These are phyloP conservation scores for Termitomyces sp. DNA, from an alignment of 768 basidiomycete species.

Conservation along the genomic window DNA sequence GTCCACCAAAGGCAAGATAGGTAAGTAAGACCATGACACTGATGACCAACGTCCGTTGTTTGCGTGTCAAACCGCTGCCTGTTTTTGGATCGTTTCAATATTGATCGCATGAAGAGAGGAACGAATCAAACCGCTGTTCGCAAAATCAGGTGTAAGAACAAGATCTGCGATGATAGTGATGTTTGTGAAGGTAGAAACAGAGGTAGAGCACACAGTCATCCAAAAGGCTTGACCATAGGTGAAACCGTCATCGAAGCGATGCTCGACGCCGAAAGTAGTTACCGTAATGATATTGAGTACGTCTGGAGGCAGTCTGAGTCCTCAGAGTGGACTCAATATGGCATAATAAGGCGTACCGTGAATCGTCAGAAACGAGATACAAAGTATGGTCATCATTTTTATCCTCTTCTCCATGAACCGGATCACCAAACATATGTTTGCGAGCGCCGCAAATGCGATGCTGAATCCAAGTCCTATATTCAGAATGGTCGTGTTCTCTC, in stretches of 20 bases:
- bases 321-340: slow-evolving; percentile 1
- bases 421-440: slow-evolving; percentile 62
- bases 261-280: slow-evolving; percentile 56
- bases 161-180: slow-evolving; percentile 64
- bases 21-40: slow-evolving; percentile 69
- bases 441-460: slow-evolving; percentile 61
- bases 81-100: background rate
- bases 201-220: slow-evolving; percentile 74
- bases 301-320: slow-evolving; percentile 50
- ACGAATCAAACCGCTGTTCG: slow-evolving; percentile 47
- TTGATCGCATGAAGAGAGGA: background rate
- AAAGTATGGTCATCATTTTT: slow-evolving; percentile 56
- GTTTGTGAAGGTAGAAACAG: slow-evolving; percentile 62
- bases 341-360: slow-evolving; percentile 50
- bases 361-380: slow-evolving; percentile 59
- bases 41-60: slow-evolving; percentile 77
- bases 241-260: slow-evolving; percentile 62
- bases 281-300: slow-evolving; percentile 62
- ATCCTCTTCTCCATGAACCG: slow-evolving; percentile 73
- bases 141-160: slow-evolving; percentile 56
- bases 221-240: slow-evolving; percentile 71
- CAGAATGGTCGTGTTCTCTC: slow-evolving; percentile 53
- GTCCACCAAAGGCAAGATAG: slow-evolving; percentile 72
- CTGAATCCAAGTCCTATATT: slow-evolving; percentile 62
- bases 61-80: slow-evolving; percentile 80